These are phyloP conservation scores for Chloroidium sp. DNA, from an alignment of 163 green algal species.

Conservation along the genomic window DNA sequence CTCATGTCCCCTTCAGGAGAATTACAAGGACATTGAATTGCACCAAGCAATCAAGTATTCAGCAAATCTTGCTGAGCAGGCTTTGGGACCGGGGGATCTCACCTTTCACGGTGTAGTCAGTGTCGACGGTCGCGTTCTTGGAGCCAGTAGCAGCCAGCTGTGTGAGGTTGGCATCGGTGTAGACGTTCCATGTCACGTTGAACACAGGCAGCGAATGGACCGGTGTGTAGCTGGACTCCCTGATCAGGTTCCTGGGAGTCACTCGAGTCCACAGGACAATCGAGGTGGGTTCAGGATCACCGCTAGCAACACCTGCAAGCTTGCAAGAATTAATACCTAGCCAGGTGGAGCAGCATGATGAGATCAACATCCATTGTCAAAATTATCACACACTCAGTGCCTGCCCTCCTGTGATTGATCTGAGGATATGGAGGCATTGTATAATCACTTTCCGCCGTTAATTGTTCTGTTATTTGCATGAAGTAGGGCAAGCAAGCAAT, in stretches of 20 bases:
- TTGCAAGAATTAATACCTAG: too few species aligned
- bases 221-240: not conserved
- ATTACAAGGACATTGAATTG: too few species aligned
- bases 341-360: too few species aligned
- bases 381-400: too few species aligned
- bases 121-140: not conserved
- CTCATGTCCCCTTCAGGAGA: too few species aligned
- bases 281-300: not conserved
- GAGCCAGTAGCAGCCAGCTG: not conserved
- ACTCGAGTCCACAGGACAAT: slow-evolving; percentile 16
- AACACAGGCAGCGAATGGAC: not conserved
- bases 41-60: too few species aligned
- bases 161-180: not conserved
- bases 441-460: too few species aligned
- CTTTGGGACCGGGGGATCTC: not conserved
- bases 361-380: too few species aligned
- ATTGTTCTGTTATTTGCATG: too few species aligned
- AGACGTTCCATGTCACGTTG: slow-evolving; percentile 7
- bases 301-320: not conserved
- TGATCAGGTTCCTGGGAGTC: slow-evolving; percentile 3
- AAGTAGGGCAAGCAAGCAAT: too few species aligned
- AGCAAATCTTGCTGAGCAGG: not conserved
- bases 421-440: too few species aligned
- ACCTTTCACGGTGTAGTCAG: slow-evolving; percentile 15
- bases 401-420: too few species aligned